Conservation (phyloP, 2,329 filamentous ascomycete genomes). For the Basipetospora chlamydospora region DNA sequence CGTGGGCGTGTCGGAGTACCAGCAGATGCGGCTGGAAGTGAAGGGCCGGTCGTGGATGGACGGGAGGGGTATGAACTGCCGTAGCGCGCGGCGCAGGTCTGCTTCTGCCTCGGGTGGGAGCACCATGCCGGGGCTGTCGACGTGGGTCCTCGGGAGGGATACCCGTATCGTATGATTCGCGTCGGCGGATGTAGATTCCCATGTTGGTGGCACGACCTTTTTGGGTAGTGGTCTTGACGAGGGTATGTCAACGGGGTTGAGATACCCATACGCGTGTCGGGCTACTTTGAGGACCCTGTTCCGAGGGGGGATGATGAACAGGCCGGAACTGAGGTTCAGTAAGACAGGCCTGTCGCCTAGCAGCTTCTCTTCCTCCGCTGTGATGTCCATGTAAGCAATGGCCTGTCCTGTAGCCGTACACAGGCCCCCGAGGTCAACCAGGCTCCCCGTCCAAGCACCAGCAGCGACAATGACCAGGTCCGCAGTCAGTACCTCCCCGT, state of each 20-base stretch:
- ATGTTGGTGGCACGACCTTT: slow-evolving; percentile 18
- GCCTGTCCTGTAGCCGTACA: slow-evolving; percentile 71
- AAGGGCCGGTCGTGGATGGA: slow-evolving; percentile 34
- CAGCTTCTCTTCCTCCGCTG: slow-evolving; percentile 50
- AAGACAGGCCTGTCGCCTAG: slow-evolving; percentile 56
- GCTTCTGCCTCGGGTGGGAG: slow-evolving; percentile 46
- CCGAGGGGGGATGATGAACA: slow-evolving; percentile 60
- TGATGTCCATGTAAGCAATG: slow-evolving; percentile 64
- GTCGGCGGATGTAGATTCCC: slow-evolving; percentile 10
- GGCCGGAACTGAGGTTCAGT: slow-evolving; percentile 54
- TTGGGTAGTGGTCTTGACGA: slow-evolving; percentile 12
- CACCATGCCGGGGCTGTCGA: slow-evolving; percentile 24
- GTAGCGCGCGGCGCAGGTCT: slow-evolving; percentile 46
- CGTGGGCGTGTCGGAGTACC: slow-evolving; percentile 61
- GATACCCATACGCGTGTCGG: slow-evolving; percentile 54
- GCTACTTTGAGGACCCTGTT: slow-evolving; percentile 52
- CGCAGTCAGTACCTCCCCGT: slow-evolving; percentile 38
- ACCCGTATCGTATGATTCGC: slow-evolving; percentile 15
- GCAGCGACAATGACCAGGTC: slow-evolving; percentile 69
- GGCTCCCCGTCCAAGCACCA: slow-evolving; percentile 70
- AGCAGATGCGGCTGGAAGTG: slow-evolving; percentile 49
- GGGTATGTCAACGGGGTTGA: slow-evolving; percentile 28
- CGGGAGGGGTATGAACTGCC: slow-evolving; percentile 38
- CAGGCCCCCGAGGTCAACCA: slow-evolving; percentile 65
- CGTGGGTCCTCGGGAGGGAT: slow-evolving; percentile 21